Percentiles rank a stretch among this genome's conserved stretches.
Evolutionary conservation across 2,329 filamentous ascomycete genomes (phyloP).

Genomic region (Aspergillus novofumigatus): DNA sequence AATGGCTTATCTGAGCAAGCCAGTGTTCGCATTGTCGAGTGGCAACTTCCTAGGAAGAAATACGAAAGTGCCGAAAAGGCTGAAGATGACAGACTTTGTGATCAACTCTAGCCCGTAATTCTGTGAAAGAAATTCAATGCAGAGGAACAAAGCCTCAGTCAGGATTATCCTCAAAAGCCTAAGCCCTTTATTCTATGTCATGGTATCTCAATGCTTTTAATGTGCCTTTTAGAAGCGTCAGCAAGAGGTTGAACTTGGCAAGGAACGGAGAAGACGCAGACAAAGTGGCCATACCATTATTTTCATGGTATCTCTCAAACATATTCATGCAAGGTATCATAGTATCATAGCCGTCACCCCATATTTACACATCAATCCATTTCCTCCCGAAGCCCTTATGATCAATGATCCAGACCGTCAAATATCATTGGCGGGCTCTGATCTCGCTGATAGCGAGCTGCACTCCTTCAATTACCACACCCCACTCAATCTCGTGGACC

Average conservation of each 20-base stretch:
- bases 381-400: not conserved
- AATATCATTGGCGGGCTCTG: constrained; percentile 14
- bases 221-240: not conserved
- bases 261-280: not conserved
- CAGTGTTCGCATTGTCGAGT: not conserved
- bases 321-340: not conserved
- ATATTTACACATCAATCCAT: not conserved
- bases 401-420: not conserved
- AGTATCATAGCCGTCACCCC: not conserved
- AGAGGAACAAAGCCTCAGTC: not conserved
- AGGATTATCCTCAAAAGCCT: not conserved
- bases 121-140: not conserved
- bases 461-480: constrained; percentile 70
- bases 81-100: no score
- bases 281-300: not conserved
- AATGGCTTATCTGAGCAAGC: not conserved
- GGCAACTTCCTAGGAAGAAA: not conserved
- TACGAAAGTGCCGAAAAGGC: not conserved
- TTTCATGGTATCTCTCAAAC: not conserved
- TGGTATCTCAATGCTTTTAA: not conserved
- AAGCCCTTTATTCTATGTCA: not conserved
- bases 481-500: constrained; percentile 74
- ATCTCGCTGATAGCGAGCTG: constrained; percentile 33
- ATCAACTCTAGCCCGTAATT: not conserved
- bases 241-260: not conserved